Percentiles rank a stretch among this genome's conserved stretches.
phyloP scores from a whole-genome alignment of 2,329 filamentous ascomycete species.

The Conoideocrella luteorostrata region DNA sequence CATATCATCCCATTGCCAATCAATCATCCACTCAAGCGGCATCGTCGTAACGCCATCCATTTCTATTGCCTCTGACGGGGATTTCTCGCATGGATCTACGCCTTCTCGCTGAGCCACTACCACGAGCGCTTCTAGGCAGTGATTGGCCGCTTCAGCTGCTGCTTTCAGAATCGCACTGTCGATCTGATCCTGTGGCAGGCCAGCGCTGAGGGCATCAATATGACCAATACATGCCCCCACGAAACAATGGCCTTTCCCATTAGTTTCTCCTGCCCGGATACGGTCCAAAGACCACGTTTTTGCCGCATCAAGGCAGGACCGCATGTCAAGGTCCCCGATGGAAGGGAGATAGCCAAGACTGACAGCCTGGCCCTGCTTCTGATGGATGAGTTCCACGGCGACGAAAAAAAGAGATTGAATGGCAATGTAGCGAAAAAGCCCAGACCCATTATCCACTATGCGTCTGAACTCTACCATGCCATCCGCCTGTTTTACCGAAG shows the following conservation, averaged over 20 bases:
- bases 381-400: conserved; percentile 38
- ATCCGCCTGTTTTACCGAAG: conserved; percentile 9
- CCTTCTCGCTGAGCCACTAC: conserved; percentile 25
- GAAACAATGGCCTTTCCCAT: conserved; percentile 35
- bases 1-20: conserved; percentile 22
- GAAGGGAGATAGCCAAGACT: conserved; percentile 23
- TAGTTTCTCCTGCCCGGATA: conserved; percentile 37
- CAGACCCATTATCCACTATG: conserved; percentile 33
- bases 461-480: conserved; percentile 20
- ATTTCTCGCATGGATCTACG: conserved; percentile 11
- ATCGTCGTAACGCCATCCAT: conserved; percentile 10
- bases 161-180: conserved; percentile 24
- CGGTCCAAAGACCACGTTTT: conserved; percentile 26
- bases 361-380: conserved; percentile 34
- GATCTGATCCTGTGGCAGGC: conserved; percentile 21
- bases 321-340: conserved; percentile 25
- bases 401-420: conserved; percentile 35
- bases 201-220: conserved; percentile 26
- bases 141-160: conserved; percentile 18
- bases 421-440: conserved; percentile 36
- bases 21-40: conserved; percentile 19
- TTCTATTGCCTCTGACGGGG: conserved; percentile 7
- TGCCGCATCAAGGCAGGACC: conserved; percentile 21
- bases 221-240: conserved; percentile 24
- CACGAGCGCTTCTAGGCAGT: conserved; percentile 26